Conservation (phyloP, 2,329 filamentous ascomycete genomes). For the Phyllosticta paracitricarpa region DNA sequence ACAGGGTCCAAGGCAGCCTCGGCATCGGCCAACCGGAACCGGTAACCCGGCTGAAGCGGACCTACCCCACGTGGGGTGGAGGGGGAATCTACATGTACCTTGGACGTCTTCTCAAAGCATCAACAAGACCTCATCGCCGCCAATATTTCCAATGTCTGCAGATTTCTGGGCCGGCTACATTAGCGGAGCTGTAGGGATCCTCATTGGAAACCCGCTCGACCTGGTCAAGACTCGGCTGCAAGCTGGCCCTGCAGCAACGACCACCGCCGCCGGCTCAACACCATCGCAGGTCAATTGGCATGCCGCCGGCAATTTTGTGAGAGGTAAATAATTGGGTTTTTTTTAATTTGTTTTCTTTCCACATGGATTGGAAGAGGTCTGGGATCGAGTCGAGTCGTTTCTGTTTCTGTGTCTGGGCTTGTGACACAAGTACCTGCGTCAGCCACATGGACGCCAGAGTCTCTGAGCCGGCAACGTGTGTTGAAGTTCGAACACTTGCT, state of each 20-base stretch:
- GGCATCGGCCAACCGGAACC: background rate
- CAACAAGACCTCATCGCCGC: background rate
- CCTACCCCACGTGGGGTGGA: background rate
- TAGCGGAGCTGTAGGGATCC: slow-evolving; percentile 73
- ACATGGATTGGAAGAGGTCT: no score
- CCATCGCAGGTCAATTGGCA: slow-evolving; percentile 2
- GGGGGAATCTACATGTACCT: background rate
- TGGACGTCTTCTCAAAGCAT: background rate
- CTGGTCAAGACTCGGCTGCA: slow-evolving; percentile 74
- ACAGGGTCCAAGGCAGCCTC: background rate
- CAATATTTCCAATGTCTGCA: slow-evolving; percentile 52
- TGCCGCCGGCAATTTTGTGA: slow-evolving; percentile 9
- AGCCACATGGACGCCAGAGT: no score
- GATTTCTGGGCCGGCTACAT: slow-evolving; percentile 94
- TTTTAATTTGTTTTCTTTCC: no score
- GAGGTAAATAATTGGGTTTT: slow-evolving; percentile 7
- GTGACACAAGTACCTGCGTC: no score
- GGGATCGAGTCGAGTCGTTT: no score
- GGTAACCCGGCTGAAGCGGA: background rate
- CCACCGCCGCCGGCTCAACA: background rate
- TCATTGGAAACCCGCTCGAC: slow-evolving; percentile 81
- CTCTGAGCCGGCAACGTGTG: no score
- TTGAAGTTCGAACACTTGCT: no score
- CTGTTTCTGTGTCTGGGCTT: no score
- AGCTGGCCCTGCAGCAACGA: slow-evolving; percentile 37